Evolutionary conservation across 192 early-diverging fungal genomes (phyloP).

Genomic region (Entophlyctis helioformis): DNA sequence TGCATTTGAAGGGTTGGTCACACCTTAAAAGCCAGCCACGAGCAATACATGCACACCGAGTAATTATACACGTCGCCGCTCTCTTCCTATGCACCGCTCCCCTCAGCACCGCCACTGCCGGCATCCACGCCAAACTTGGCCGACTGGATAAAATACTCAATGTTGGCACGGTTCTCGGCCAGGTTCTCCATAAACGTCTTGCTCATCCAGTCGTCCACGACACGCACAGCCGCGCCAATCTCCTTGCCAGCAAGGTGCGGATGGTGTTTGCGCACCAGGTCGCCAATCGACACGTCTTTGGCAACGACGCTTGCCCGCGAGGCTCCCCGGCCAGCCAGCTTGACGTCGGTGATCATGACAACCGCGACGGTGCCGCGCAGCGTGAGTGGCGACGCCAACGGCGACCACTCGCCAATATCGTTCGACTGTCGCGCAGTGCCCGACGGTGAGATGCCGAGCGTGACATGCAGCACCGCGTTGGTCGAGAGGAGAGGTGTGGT

Average conservation of each 20-base stretch:
- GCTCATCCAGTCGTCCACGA: conserved; percentile 35
- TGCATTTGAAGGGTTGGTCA: too few species aligned
- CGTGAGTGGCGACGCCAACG: conserved; percentile 3
- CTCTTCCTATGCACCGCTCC: too few species aligned
- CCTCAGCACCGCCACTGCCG: too few species aligned
- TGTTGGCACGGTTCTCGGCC: conserved; percentile 19
- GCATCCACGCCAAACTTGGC: too few species aligned
- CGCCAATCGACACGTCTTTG: conserved; percentile 23
- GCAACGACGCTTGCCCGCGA: neutral
- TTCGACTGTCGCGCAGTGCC: conserved; percentile 14
- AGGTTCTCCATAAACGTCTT: conserved; percentile 33
- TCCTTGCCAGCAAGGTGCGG: conserved; percentile 16
- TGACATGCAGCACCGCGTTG: conserved; percentile 28
- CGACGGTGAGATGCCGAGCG: conserved; percentile 11
- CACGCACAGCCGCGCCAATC: conserved; percentile 17
- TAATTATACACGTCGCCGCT: too few species aligned
- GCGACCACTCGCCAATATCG: conserved; percentile 20
- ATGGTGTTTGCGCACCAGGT: conserved; percentile 29
- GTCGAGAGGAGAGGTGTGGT: conserved; percentile 9
- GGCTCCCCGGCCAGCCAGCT: too few species aligned
- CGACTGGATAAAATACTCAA: conserved; percentile 30
- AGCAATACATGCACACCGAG: too few species aligned
- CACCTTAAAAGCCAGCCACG: too few species aligned
- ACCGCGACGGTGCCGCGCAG: conserved; percentile 16
- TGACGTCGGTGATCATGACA: conserved; percentile 7